These are phyloP conservation scores for Fremontodendron californicum DNA, from an alignment of 345 rosid species.

Conservation along the genomic window DNA sequence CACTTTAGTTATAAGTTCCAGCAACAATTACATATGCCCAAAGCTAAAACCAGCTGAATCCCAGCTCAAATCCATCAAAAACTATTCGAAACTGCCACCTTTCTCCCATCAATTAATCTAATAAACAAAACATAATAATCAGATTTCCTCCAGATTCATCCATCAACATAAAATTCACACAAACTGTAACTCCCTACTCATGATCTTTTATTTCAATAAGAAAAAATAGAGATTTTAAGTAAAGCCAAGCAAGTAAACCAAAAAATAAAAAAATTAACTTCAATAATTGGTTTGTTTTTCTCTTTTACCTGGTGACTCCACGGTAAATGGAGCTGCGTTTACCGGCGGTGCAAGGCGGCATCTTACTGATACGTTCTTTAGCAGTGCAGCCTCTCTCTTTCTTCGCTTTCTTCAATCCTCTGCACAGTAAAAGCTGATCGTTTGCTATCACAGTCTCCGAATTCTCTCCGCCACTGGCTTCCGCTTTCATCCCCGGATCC, in stretches of 20 bases:
- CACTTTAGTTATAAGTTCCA: neutral
- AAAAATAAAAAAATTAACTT: neutral
- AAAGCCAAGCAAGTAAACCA: neutral
- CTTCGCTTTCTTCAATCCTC: constrained; percentile 87
- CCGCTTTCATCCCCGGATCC: constrained; percentile 78
- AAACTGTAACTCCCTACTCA: neutral
- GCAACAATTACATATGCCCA: neutral
- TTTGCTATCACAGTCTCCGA: constrained; percentile 70
- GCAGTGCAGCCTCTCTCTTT: constrained; percentile 98
- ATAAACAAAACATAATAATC: neutral
- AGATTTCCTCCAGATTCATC: neutral
- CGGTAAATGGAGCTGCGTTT: constrained; percentile 99
- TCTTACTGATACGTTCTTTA: constrained; percentile 95
- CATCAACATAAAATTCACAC: neutral
- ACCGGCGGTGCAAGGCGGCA: constrained; percentile 98
- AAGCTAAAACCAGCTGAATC: constrained; percentile 2
- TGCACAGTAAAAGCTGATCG: constrained; percentile 75
- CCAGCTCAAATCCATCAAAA: neutral
- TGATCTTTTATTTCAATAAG: neutral
- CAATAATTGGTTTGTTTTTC: neutral
- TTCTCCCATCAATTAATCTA: neutral
- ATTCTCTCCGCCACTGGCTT: constrained; percentile 46
- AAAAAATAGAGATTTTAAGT: neutral
- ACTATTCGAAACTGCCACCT: neutral
- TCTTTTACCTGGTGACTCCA: constrained; percentile 83